A percentile compares a stretch with the other conserved stretches of the same genome.
These are phyloP conservation scores for Pseudopyricularia cyperi DNA, from an alignment of 2,329 filamentous ascomycete genomes.

Conservation along the genomic window DNA sequence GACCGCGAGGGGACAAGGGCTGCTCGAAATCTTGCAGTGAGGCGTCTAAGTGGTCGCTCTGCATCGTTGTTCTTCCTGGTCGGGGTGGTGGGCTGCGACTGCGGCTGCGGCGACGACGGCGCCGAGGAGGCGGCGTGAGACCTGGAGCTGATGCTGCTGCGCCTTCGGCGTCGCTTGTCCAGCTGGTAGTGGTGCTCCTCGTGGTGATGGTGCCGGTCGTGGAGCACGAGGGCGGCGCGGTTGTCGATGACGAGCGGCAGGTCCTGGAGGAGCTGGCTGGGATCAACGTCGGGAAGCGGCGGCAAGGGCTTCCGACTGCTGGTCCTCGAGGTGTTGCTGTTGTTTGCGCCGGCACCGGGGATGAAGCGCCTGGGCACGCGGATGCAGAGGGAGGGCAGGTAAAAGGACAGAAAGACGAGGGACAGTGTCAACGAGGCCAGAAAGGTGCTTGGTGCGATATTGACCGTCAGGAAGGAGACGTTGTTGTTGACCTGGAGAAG, in stretches of 20 bases:
- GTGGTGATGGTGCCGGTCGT: conserved; percentile 6
- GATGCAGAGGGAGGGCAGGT: conserved; percentile 21
- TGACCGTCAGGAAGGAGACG: conserved; percentile 46
- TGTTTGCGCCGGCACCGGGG: background rate
- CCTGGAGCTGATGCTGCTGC: conserved; percentile 16
- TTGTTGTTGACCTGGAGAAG: conserved; percentile 48
- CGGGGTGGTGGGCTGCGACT: conserved; percentile 2
- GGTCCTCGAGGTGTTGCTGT: conserved; percentile 2
- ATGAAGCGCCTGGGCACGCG: conserved; percentile 3
- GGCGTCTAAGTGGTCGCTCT: conserved; percentile 29
- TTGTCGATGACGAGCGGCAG: conserved; percentile 8
- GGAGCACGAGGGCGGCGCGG: conserved; percentile 6
- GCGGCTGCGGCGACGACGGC: conserved; percentile 5
- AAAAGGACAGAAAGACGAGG: conserved; percentile 38
- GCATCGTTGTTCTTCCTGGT: conserved; percentile 5
- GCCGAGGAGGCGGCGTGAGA: background rate
- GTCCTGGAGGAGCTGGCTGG: conserved; percentile 9
- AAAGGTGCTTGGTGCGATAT: conserved; percentile 44
- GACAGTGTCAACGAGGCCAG: conserved; percentile 35
- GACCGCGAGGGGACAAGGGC: conserved; percentile 25
- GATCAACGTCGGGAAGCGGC: conserved; percentile 5
- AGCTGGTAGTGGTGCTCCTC: conserved; percentile 10
- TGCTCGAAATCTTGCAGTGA: conserved; percentile 40
- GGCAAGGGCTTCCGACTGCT: conserved; percentile 4
- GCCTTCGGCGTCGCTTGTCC: conserved; percentile 9